Evolutionary conservation across 2,329 filamentous ascomycete genomes (phyloP), one percentile per base, ranked within the genome.

Genomic region (Penicillium nordicum): DNA sequence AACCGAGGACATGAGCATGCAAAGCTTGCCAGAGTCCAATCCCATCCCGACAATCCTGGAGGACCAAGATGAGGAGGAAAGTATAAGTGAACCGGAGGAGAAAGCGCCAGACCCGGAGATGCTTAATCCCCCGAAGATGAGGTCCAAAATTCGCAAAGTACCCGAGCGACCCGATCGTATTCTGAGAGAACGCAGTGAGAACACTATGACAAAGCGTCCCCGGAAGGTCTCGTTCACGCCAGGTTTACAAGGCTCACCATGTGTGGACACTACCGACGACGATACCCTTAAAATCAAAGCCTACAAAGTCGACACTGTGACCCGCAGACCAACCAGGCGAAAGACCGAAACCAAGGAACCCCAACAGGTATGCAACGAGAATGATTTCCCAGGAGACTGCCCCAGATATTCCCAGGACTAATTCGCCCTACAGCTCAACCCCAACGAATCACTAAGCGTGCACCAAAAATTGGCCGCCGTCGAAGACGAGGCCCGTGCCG

Each of bases 391-490:
- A 40, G 10, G 51, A 45, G 11, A 32, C 34, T 18, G 11, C 12
- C 8, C 38, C 25, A 4, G 54, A 44, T 11, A 21, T 45, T 32
- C 29, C 14, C 5, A 45, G 16, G 55, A 56, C 58, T 66, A 44
- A 66, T 42, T 9, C 29, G 25, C 5, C 21, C 8, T 34, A 11
- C 42, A 66, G 57, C 58, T 60, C 57, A 60, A 59, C 29, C 37
- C 49, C 16, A 54, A 50, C 8, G 62, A 66, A 40, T 56, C 66
- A 6, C 64, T 74, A 53, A 76, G 72, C 34, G 65, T 79, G 6
- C 54, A 71, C 6, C 73, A 79, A 57, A 79, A 78, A 58, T 70
- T 79, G 10, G 75, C 74, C 12, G 70, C 68, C 1, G 74, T 72
- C 5, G 74, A 78, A 60, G 70, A 72, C 21, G 77, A 79, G 60